A percentile compares a stretch with the other conserved stretches of the same genome.
Evolutionary conservation across 805 yeast genomes (phyloP).

Genomic region (Candida maltosa): DNA sequence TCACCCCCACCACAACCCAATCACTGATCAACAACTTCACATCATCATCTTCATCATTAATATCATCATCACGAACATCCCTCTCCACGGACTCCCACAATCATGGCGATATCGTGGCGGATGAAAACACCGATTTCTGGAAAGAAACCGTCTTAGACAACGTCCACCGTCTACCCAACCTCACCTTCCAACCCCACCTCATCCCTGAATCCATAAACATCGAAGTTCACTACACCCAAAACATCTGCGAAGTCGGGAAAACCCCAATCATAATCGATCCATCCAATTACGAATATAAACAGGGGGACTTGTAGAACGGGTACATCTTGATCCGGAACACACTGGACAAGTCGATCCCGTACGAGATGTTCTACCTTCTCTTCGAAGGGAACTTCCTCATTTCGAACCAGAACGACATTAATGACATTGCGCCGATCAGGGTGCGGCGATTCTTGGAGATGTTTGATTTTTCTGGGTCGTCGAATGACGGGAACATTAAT

Average conservation of each 20-base stretch:
- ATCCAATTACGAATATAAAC: slow-evolving; percentile 47
- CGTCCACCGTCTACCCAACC: slow-evolving; percentile 27
- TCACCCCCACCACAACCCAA: not conserved
- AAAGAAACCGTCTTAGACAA: slow-evolving; percentile 36
- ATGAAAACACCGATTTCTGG: slow-evolving; percentile 30
- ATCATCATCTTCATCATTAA: too few relatives aligned
- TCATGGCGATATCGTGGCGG: slow-evolving; percentile 23
- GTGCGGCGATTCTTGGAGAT: slow-evolving; percentile 39
- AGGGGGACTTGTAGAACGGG: slow-evolving; percentile 65
- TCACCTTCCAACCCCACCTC: slow-evolving; percentile 23
- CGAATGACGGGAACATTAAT: slow-evolving; percentile 35
- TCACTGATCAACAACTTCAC: not conserved
- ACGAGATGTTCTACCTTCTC: slow-evolving; percentile 59
- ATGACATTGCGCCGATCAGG: slow-evolving; percentile 8
- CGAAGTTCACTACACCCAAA: slow-evolving; percentile 28
- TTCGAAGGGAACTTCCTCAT: slow-evolving; percentile 48
- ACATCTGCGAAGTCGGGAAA: slow-evolving; percentile 24
- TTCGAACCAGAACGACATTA: slow-evolving; percentile 12
- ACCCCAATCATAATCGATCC: slow-evolving; percentile 26
- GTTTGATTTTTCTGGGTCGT: slow-evolving; percentile 52
- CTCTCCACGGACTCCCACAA: too few relatives aligned
- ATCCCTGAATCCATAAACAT: slow-evolving; percentile 24
- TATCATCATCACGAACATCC: too few relatives aligned
- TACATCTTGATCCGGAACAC: slow-evolving; percentile 43
- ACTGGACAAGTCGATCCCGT: slow-evolving; percentile 42